phyloP scores from a whole-genome alignment of 306 rosid species.

The Geum urbanum region DNA sequence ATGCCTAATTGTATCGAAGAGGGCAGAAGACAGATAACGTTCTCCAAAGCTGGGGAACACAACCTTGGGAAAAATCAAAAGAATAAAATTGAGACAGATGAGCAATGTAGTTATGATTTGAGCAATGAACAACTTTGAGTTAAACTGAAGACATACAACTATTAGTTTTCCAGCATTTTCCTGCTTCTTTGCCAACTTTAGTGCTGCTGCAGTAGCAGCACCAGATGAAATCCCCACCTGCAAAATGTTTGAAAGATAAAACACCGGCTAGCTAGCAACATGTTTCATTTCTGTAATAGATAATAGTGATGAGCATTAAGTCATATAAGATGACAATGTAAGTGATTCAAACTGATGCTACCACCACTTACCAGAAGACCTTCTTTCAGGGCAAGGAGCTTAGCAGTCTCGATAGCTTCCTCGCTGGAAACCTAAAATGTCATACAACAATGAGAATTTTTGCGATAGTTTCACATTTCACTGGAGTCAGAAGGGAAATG shows the following conservation, averaged over 20 bases:
- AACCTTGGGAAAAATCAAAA: slow-evolving; percentile 30
- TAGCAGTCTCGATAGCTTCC: no score
- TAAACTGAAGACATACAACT: slow-evolving; percentile 35
- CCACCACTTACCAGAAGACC: not conserved
- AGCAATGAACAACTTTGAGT: not conserved
- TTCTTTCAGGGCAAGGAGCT: no score
- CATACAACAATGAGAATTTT: no score
- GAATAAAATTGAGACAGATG: not conserved
- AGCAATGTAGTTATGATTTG: not conserved
- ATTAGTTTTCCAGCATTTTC: slow-evolving; percentile 79
- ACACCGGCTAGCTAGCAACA: not conserved
- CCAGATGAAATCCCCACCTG: slow-evolving; percentile 87
- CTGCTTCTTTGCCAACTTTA: slow-evolving; percentile 58
- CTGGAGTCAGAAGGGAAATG: no score
- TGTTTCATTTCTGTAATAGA: not conserved
- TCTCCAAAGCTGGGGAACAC: slow-evolving; percentile 70
- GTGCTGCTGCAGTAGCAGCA: slow-evolving; percentile 72
- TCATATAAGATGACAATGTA: not conserved
- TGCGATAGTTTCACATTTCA: no score
- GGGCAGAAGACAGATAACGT: slow-evolving; percentile 51
- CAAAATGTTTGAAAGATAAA: slow-evolving; percentile 17
- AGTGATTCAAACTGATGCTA: not conserved
- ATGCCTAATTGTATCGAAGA: slow-evolving; percentile 52
- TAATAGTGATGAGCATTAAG: not conserved
- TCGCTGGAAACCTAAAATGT: no score